Conservation (phyloP, 352 stramenopile genomes). For the Pythium guiyangense region DNA sequence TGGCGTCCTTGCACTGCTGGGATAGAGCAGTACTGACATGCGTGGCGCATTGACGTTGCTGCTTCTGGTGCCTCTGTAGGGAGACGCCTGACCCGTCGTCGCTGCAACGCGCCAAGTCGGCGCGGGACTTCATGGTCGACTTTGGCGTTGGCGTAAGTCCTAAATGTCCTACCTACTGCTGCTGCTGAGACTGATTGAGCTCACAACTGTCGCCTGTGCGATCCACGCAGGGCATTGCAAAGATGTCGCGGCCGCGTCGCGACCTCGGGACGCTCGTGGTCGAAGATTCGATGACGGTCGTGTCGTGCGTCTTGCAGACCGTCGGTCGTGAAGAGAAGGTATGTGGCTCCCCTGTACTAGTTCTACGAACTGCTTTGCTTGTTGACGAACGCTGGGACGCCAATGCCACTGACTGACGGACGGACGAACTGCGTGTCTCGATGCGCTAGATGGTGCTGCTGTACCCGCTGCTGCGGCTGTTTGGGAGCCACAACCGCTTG, state of each 20-base stretch:
- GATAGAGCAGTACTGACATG: not conserved
- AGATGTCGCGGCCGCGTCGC: constrained; percentile 24
- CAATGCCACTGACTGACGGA: not conserved
- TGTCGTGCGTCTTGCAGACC: constrained; percentile 75
- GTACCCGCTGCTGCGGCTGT: constrained; percentile 58
- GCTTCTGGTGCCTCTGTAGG: not conserved
- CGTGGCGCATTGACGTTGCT: not conserved
- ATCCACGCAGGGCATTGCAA: constrained; percentile 5
- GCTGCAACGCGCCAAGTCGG: constrained; percentile 30
- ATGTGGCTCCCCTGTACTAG: not conserved
- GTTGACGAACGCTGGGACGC: not conserved
- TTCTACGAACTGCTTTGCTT: not conserved
- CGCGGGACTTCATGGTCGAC: constrained; percentile 33
- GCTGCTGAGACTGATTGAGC: constrained; percentile 4
- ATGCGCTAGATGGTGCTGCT: constrained; percentile 43
- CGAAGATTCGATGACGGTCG: constrained; percentile 68
- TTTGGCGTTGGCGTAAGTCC: constrained; percentile 24
- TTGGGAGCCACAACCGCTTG: constrained; percentile 52
- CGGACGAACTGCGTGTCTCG: not conserved
- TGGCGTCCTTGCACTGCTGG: too few species aligned
- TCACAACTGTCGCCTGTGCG: too few species aligned
- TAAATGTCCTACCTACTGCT: not conserved
- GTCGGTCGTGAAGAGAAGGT: constrained; percentile 72
- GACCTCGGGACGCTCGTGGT: constrained; percentile 50
- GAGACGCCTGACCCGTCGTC: constrained; percentile 1